phyloP scores from a whole-genome alignment of 768 basidiomycete species.

The Phaffia tasmanica region DNA sequence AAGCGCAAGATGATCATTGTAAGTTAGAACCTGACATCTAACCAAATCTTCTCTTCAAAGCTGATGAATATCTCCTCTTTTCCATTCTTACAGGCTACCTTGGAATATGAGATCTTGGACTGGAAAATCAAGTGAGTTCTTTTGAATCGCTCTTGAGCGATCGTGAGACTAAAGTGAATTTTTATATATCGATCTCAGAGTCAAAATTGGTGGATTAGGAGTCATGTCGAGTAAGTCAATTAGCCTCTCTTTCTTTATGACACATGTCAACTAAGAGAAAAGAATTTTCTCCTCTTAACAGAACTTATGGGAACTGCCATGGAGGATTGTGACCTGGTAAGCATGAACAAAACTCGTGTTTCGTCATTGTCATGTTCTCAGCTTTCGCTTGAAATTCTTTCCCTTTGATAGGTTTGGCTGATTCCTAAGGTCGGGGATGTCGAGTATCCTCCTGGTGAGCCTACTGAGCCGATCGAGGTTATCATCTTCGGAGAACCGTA shows the following conservation, averaged over 20 bases:
- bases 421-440: slow-evolving; percentile 88
- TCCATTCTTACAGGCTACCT: slow-evolving; percentile 44
- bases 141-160: slow-evolving; percentile 47
- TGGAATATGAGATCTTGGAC: slow-evolving; percentile 93
- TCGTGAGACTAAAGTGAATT: too few relatives aligned
- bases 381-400: not conserved
- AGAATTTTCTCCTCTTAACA: not conserved
- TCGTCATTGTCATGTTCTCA: too few relatives aligned
- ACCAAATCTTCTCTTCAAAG: not conserved
- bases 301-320: slow-evolving; percentile 13
- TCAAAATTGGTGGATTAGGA: slow-evolving; percentile 76
- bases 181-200: not conserved
- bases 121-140: slow-evolving; percentile 66
- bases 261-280: not conserved
- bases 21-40: not conserved
- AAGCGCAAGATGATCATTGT: slow-evolving; percentile 76
- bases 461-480: slow-evolving; percentile 86
- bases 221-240: slow-evolving; percentile 87
- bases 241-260: not conserved
- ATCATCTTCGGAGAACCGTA: slow-evolving; percentile 94
- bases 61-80: not conserved
- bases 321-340: slow-evolving; percentile 13
- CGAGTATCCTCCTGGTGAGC: slow-evolving; percentile 83
- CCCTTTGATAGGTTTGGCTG: slow-evolving; percentile 62
- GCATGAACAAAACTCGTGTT: not conserved